Conservation (phyloP, 495 filamentous ascomycete genomes). For the Parmelia sp. region DNA sequence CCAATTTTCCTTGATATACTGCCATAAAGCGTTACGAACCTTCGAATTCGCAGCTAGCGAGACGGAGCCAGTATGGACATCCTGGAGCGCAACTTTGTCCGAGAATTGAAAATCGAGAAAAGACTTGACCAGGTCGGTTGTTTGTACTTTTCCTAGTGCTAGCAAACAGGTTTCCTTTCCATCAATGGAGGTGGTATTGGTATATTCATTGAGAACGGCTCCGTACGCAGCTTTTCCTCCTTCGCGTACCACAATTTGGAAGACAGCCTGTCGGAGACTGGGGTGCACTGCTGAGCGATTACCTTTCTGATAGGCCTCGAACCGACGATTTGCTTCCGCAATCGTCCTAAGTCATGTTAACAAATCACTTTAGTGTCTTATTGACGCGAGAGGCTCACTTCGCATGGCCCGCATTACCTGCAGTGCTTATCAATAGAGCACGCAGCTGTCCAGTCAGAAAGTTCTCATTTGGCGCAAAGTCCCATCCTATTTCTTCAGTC, state of each 20-base stretch:
- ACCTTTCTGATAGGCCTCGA: constrained; percentile 64
- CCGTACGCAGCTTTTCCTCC: constrained; percentile 61
- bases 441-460: constrained; percentile 76
- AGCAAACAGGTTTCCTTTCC: constrained; percentile 79
- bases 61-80: constrained; percentile 73
- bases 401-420: constrained; percentile 66
- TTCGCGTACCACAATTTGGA: constrained; percentile 67
- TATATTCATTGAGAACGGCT: constrained; percentile 75
- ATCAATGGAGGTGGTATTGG: constrained; percentile 72
- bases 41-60: constrained; percentile 65
- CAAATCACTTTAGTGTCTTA: constrained; percentile 26
- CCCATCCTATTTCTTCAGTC: constrained; percentile 78
- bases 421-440: constrained; percentile 67
- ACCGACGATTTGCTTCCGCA: constrained; percentile 64
- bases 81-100: constrained; percentile 67
- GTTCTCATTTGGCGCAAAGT: constrained; percentile 66
- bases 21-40: constrained; percentile 67
- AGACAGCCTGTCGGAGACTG: constrained; percentile 70
- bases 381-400: constrained; percentile 40
- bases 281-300: constrained; percentile 67
- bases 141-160: constrained; percentile 67
- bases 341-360: constrained; percentile 44
- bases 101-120: constrained; percentile 77
- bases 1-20: constrained; percentile 79
- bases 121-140: constrained; percentile 58